phyloP scores from a whole-genome alignment of 805 yeast genomes.

The Starmerella lactis-condensi region DNA sequence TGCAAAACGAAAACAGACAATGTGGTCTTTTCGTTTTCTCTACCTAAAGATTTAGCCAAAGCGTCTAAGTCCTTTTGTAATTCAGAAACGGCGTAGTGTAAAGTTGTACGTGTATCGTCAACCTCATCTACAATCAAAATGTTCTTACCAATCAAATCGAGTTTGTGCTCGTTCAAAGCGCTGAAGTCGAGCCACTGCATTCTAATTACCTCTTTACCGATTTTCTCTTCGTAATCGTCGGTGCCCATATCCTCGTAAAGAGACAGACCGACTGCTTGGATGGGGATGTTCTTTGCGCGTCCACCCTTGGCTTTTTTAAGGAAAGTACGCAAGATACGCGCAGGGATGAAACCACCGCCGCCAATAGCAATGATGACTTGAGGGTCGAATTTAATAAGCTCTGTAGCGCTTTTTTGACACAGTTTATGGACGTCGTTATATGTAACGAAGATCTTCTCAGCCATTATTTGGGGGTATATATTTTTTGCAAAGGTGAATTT shows the following conservation, averaged over 20 bases:
- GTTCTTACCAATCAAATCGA: constrained; percentile 63
- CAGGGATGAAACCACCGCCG: constrained; percentile 96
- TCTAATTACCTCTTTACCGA: constrained; percentile 66
- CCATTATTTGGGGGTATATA: constrained; percentile 3
- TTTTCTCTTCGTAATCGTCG: constrained; percentile 31
- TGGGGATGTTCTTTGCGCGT: constrained; percentile 60
- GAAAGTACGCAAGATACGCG: constrained; percentile 85
- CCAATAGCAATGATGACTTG: constrained; percentile 86
- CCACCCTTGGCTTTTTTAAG: constrained; percentile 36
- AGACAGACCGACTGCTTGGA: constrained; percentile 86
- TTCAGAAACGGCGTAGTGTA: constrained; percentile 68
- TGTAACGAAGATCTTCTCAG: constrained; percentile 36
- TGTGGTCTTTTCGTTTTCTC: constrained; percentile 40
- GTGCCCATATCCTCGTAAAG: constrained; percentile 64
- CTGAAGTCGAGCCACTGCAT: constrained; percentile 85
- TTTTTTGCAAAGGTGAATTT: no score
- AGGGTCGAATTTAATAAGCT: constrained; percentile 49
- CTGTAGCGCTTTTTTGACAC: constrained; percentile 48
- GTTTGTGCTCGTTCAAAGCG: constrained; percentile 47
- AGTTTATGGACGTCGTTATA: constrained; percentile 70
- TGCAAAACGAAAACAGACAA: constrained; percentile 68
- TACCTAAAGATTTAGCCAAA: constrained; percentile 42
- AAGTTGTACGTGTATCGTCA: constrained; percentile 79
- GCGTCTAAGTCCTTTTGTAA: constrained; percentile 45
- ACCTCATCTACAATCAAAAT: constrained; percentile 76